Evolutionary conservation across 352 stramenopile species (phyloP), one percentile per base, ranked within the genome.

Genomic region (Elongisporangium senticosum): DNA sequence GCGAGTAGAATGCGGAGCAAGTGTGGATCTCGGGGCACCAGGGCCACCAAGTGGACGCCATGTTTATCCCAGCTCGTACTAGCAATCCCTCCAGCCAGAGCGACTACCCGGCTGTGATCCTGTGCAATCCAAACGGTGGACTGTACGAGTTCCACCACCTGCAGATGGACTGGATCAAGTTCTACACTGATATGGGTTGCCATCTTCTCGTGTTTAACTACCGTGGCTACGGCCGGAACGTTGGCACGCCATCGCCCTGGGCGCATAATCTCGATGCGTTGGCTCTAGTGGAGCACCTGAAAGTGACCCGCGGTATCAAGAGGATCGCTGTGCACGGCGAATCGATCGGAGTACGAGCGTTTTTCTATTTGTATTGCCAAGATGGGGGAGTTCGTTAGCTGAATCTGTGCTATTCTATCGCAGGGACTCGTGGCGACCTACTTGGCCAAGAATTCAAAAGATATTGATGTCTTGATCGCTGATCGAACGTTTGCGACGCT

Each of bases 141-240:
- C 47, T 96, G 22, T 96, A 96, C 64, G 86, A 96, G 64, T 83
- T 93, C 39, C 86, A 96, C 58, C 86, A 93, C 57, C 69, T 96
- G 51, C 86, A 96, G 40, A 94, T 92, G 79, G 86, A 96, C 55
- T 96, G 86, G 86, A 77, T 93, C 65, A 83, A 87, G 61, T 93
- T 96, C 52, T 96, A 96, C 62, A 93, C 79, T 0, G 79, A 90
- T 1, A 54, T 90, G 4, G 67, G 84, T 33, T 92, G 82, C 51
- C 74, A 94, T 53, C 79, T 96, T 53, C 71, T 94, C 13, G 69
- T 96, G 40, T 96, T 85, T 62, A 96, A 96, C 65, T 96, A 96
- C 56, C 84, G 86, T 13, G 86, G 86, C 10, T 96, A 96, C 61
- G 86, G 86, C 15, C 79, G 84, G 7, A 90, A 80, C 56, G 68